These are phyloP conservation scores for Phaeotremella skinneri DNA, from an alignment of 768 basidiomycete species.

Conservation along the genomic window DNA sequence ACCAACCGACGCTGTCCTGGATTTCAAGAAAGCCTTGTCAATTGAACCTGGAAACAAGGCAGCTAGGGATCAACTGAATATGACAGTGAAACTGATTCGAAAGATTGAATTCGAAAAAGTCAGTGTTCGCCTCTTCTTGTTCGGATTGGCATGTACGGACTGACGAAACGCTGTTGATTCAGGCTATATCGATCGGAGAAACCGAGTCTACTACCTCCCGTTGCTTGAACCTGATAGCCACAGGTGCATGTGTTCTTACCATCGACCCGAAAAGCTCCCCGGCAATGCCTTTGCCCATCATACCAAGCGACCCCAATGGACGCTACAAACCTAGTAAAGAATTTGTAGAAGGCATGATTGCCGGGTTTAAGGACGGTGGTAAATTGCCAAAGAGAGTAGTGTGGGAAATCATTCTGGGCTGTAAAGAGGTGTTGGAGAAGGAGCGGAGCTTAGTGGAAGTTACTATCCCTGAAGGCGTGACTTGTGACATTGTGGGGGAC, in stretches of 20 bases:
- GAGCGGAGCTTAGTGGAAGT: slow-evolving; percentile 81
- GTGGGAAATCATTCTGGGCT: slow-evolving; percentile 93
- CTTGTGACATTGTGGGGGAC: slow-evolving; percentile 92
- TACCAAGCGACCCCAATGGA: slow-evolving; percentile 58
- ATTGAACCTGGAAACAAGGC: slow-evolving; percentile 84
- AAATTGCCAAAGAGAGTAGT: slow-evolving; percentile 81
- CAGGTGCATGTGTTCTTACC: slow-evolving; percentile 79
- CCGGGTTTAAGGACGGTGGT: slow-evolving; percentile 93
- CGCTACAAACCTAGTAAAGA: slow-evolving; percentile 66
- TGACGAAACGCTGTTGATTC: slow-evolving; percentile 9
- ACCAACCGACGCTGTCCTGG: slow-evolving; percentile 77
- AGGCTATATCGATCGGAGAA: slow-evolving; percentile 85
- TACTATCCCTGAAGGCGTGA: slow-evolving; percentile 69
- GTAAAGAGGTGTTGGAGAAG: slow-evolving; percentile 67
- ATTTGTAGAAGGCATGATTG: slow-evolving; percentile 81
- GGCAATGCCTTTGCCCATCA: slow-evolving; percentile 63
- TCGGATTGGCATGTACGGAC: neutral
- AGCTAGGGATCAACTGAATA: slow-evolving; percentile 73
- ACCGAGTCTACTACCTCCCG: slow-evolving; percentile 74
- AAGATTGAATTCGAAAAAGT: slow-evolving; percentile 92
- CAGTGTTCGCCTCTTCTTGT: slow-evolving; percentile 11
- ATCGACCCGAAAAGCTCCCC: slow-evolving; percentile 56
- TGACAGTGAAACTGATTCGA: slow-evolving; percentile 86
- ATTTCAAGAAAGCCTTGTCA: slow-evolving; percentile 78
- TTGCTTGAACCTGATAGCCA: slow-evolving; percentile 72